Evolutionary conservation across 495 filamentous ascomycete genomes (phyloP), one percentile per base, ranked within the genome.

Genomic region (Margaritispora aquatica): DNA sequence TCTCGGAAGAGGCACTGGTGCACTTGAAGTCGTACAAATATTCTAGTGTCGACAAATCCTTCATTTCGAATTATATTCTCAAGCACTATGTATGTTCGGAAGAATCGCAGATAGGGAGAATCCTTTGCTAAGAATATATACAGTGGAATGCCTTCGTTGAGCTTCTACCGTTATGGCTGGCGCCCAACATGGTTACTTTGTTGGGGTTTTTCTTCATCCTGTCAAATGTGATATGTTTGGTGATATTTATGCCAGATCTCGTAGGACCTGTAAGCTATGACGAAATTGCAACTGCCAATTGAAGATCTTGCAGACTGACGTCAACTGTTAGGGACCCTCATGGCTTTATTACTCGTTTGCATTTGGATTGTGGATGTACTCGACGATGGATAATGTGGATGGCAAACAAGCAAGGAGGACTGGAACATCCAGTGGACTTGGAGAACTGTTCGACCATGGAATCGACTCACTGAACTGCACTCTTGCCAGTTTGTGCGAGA

Each of bases 131-230:
- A 72, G 59, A 26, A 19, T 1, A 29, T 56, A 34, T 49, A 58
- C 66, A 97, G 93, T 98, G 94, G 94, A 97, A 96, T 83, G 91
- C 87, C 51, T 94, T 94, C 65, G 95, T 97, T 60, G 84, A 96
- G 70, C 71, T 97, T 29, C 73, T 98, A 63, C 94, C 94, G 57
- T 72, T 96, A 82, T 98, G 92, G 91, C 79, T 98, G 29, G 95
- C 95, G 13, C 94, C 94, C 8, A 98, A 98, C 70, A 92, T 96
- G 83, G 93, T 98, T 34, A 98, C 94, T 63, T 83, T 98, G 9
- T 70, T 98, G 22, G 94, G 94, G 57, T 97, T 98, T 81, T 83
- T 88, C 73, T 97, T 89, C 74, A 96, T 98, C 63, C 75, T 98
- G 15, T 82, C 74, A 50, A 97, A 98, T 69, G 87, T 98, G 56